Base-by-base conservation (phyloP, 495 filamentous ascomycete genomes). In the Durotheca rogersii region DNA sequence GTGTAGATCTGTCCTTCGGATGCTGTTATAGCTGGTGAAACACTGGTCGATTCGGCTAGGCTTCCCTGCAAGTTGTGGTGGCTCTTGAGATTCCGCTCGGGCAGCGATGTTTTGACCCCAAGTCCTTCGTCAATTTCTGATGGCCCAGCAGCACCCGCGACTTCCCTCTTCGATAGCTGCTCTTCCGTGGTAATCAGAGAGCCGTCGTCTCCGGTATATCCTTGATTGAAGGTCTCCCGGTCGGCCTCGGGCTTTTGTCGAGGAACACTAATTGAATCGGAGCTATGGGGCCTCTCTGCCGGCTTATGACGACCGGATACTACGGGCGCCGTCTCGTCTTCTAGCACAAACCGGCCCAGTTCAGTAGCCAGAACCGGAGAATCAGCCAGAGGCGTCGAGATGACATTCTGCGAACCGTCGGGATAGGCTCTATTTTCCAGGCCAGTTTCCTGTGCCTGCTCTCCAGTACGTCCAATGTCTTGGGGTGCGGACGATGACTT, bases 221-320 rank as follows among this genome's bases (percentile, higher is more conserved):
- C 21, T n/a, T 33, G 41, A 7, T 15, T 16, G n/a, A 33, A 3
- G 10, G 30, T 5, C 31, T 30, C 39, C 10, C 37, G 20, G 20
- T 21, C 12, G 10, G 10, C 17, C 16, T 47, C 12, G 6, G 16
- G 9, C 1, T 47, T 37, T 2, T 36, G 20, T 2, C 21, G 29
- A 36, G 39, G 32, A 7, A 33, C 33, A 30, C 38, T 2, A 11
- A 38, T 33, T n/a, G 30, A 25, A 36, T 18, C 33, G 1, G 44
- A 37, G 25, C 33, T 32, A 5, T 37, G 21, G 2, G 12, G 16
- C 30, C 37, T 12, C 17, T 31, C 21, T 29, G 21, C 12, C 25
- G 31, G 23, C 16, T 42, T 25, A 37, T 54, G 12, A 10, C 34
- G 37, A 23, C 21, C 38, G 19, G 38, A n/a, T 10, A 25, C 30